Percentiles rank a stretch among this genome's conserved stretches.
Conservation (phyloP, 176 grass and related monocot species). For the Cenchrus americanus region DNA sequence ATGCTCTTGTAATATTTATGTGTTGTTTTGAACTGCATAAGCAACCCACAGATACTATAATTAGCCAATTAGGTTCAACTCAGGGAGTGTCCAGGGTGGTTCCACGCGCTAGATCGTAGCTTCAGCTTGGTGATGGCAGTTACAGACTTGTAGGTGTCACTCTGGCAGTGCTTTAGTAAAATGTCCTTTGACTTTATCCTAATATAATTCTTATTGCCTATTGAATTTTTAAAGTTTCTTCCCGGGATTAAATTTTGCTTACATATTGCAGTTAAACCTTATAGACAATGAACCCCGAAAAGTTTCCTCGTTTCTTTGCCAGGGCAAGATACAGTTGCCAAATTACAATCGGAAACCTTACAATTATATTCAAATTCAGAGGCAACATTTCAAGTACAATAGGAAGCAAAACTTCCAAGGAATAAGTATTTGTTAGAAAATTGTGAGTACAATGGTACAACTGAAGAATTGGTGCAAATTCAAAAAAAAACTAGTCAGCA, state of each 20-base stretch:
- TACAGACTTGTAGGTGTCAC: no score
- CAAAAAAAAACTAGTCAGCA: slow-evolving; percentile 17
- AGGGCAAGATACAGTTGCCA: neutral
- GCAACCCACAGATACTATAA: neutral
- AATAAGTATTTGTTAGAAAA: slow-evolving; percentile 37
- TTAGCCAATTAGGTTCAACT: neutral
- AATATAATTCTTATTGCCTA: neutral
- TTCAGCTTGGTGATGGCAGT: no score
- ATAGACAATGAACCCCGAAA: neutral
- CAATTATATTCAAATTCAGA: slow-evolving; percentile 28
- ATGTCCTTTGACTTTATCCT: neutral
- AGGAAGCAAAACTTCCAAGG: slow-evolving; percentile 31
- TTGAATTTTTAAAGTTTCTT: neutral
- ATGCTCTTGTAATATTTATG: neutral
- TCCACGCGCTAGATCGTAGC: no score
- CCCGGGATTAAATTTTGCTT: neutral
- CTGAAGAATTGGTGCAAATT: slow-evolving; percentile 29
- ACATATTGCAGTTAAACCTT: slow-evolving; percentile 14
- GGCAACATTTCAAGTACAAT: slow-evolving; percentile 20
- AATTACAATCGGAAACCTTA: slow-evolving; percentile 32
- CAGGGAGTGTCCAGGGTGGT: no score
- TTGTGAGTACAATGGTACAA: slow-evolving; percentile 30
- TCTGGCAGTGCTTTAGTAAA: neutral
- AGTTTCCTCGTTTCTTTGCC: neutral
- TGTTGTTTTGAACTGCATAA: neutral